Evolutionary conservation across 495 filamentous ascomycete genomes (phyloP), one percentile per base, ranked within the genome.

Genomic region (Penicillium canescens): DNA sequence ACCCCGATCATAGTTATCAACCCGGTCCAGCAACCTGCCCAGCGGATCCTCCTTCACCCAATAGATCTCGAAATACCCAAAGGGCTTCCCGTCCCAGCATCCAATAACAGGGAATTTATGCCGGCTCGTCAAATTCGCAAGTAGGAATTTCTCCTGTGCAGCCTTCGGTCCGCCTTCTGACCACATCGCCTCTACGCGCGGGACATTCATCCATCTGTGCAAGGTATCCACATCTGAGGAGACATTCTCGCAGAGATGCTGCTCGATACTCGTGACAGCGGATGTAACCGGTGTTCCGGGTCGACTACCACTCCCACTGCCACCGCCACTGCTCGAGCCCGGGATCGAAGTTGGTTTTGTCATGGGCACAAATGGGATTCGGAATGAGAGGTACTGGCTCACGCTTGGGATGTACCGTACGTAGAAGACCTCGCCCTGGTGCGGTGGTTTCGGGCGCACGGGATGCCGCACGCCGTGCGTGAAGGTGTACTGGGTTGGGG

Each of bases 31-130:
- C 44, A 87, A 72, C 24, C 77, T 77, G 0, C 89, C 91, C 20
- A 98, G 65, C 2, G 72, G 70, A 63, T 98, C 95, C 66, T 98
- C 94, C 60, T 96, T 96, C 2, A 94, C 92, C 95, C 95, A 98
- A 73, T 98, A 98, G 36, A 98, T 82, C 75, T 98, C 95, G 63
- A 98, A 96, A 61, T 95, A 98, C 0, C 94, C 94, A 70, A 98
- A 98, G 0, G 94, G 94, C 52, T 92, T 88, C 3, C 90, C 92
- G 56, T 96, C 90, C 92, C 92, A 98, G 74, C 88, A 85, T 28
- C 90, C 94, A 57, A 98, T 93, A 2, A 86, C 89, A 0, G 94
- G 95, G 73, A 96, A 96, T 44, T 83, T 90, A 69, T 97, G 88
- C 9, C 75, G 77, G 26, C 75, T 81, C 10, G 77, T 78, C 37